A percentile compares a stretch with the other conserved stretches of the same genome.
Evolutionary conservation across 192 early-diverging fungal genomes (phyloP).

Genomic region (Entomortierella beljakovae): DNA sequence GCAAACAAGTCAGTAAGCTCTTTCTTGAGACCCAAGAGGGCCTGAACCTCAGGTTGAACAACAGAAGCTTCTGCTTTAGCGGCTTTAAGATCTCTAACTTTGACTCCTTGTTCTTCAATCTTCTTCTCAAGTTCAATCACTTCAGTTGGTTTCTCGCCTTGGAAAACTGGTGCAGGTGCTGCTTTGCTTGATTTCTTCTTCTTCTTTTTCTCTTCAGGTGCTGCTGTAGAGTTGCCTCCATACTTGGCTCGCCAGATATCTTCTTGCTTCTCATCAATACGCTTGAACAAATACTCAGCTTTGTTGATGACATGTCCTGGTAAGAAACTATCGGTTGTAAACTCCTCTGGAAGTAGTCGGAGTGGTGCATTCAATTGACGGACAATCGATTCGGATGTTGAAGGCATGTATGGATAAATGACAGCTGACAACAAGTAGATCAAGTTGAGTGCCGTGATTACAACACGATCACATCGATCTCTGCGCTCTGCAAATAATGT

Average conservation of each 20-base stretch:
- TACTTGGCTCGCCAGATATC: slow-evolving; percentile 84
- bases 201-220: slow-evolving; percentile 47
- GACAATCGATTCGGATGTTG: slow-evolving; percentile 80
- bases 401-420: slow-evolving; percentile 94
- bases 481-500: slow-evolving; percentile 82
- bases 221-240: slow-evolving; percentile 70
- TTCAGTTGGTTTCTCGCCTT: slow-evolving; percentile 60
- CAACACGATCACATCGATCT: slow-evolving; percentile 87
- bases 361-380: slow-evolving; percentile 87
- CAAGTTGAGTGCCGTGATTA: slow-evolving; percentile 86
- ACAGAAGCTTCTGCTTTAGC: slow-evolving; percentile 63
- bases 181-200: slow-evolving; percentile 52
- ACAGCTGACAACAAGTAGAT: slow-evolving; percentile 90
- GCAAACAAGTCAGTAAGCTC: slow-evolving; percentile 56
- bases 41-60: slow-evolving; percentile 56
- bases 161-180: slow-evolving; percentile 51
- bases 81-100: slow-evolving; percentile 68
- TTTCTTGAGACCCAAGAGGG: slow-evolving; percentile 58
- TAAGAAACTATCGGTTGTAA: slow-evolving; percentile 75
- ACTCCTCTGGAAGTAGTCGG: slow-evolving; percentile 82
- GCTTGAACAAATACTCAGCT: slow-evolving; percentile 92
- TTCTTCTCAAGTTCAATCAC: slow-evolving; percentile 63
- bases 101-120: slow-evolving; percentile 67
- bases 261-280: slow-evolving; percentile 87
- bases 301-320: slow-evolving; percentile 86